Conservation (phyloP, 2,329 filamentous ascomycete species). For the Aspergillus fumigatiaffinis region DNA sequence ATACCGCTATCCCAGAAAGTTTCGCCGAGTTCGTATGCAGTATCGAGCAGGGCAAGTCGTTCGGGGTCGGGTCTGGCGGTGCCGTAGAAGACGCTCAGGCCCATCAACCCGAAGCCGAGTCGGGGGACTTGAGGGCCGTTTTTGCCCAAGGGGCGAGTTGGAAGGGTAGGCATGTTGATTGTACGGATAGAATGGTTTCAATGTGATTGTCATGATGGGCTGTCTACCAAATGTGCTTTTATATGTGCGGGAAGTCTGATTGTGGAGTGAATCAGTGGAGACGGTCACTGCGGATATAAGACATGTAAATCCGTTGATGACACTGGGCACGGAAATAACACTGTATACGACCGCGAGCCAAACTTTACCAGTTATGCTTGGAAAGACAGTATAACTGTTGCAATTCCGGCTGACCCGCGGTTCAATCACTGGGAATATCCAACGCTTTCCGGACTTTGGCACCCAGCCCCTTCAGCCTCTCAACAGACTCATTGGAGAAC, state of each 20-base stretch:
- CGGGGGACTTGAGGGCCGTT: slow-evolving; percentile 26
- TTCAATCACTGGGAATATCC: neutral
- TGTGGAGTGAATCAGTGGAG: neutral
- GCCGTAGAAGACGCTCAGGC: slow-evolving; percentile 28
- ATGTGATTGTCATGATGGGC: neutral
- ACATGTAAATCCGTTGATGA: too few species aligned
- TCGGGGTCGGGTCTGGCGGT: slow-evolving; percentile 35
- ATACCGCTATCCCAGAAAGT: slow-evolving; percentile 44
- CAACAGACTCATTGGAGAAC: neutral
- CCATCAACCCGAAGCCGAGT: slow-evolving; percentile 28
- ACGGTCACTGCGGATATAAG: too few species aligned
- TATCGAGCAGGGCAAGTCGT: slow-evolving; percentile 44
- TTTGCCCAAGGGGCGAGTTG: slow-evolving; percentile 23
- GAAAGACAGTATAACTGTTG: neutral
- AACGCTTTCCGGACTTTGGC: neutral
- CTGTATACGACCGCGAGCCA: too few species aligned
- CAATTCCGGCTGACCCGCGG: neutral
- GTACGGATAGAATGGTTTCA: too few species aligned
- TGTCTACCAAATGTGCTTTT: neutral
- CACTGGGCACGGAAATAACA: too few species aligned
- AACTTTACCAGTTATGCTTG: too few species aligned
- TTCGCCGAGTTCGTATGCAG: slow-evolving; percentile 41
- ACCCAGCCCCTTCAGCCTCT: neutral
- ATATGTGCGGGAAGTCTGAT: neutral
- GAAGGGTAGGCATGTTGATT: slow-evolving; percentile 7